Evolutionary conservation across 2,329 filamentous ascomycete genomes (phyloP).

Genomic region (Aspergillus hortae): DNA sequence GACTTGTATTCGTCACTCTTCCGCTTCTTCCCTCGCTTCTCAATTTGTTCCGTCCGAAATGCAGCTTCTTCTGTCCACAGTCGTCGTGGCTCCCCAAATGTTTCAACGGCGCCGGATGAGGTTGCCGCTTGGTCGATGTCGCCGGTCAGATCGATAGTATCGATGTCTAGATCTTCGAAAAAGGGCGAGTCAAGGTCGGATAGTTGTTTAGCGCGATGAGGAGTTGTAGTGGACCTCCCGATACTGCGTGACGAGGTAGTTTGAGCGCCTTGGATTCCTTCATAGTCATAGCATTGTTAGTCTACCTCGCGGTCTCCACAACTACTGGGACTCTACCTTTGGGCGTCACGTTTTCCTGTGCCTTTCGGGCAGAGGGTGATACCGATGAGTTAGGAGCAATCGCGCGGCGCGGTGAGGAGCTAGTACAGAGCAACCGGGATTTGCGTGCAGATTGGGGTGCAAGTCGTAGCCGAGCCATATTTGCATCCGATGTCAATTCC

Average conservation of each 20-base stretch:
- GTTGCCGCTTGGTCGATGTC: constrained; percentile 33
- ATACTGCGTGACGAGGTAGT: constrained; percentile 17
- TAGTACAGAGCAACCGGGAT: constrained; percentile 35
- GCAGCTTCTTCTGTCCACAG: constrained; percentile 46
- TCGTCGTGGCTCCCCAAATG: constrained; percentile 38
- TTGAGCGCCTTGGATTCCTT: constrained; percentile 16
- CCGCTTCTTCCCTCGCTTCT: constrained; percentile 45
- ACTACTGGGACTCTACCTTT: constrained; percentile 22
- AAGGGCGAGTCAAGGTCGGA: constrained; percentile 14
- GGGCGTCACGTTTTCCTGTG: constrained; percentile 5
- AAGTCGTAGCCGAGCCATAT: constrained; percentile 46
- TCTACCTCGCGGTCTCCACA: not conserved
- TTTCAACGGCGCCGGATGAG: constrained; percentile 37
- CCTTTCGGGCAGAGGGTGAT: constrained; percentile 7
- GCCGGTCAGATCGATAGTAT: constrained; percentile 45
- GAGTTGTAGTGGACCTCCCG: constrained; percentile 17
- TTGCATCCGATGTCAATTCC: constrained; percentile 23
- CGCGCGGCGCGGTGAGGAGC: constrained; percentile 18
- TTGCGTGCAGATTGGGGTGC: constrained; percentile 39
- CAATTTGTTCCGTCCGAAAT: constrained; percentile 30
- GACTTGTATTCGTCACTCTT: constrained; percentile 47
- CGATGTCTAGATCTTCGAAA: constrained; percentile 27
- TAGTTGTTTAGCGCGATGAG: constrained; percentile 15
- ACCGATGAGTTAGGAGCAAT: constrained; percentile 15
- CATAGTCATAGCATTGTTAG: constrained; percentile 4